phyloP scores from a whole-genome alignment of 2,329 filamentous ascomycete species.

The Hypoxylon sp. region DNA sequence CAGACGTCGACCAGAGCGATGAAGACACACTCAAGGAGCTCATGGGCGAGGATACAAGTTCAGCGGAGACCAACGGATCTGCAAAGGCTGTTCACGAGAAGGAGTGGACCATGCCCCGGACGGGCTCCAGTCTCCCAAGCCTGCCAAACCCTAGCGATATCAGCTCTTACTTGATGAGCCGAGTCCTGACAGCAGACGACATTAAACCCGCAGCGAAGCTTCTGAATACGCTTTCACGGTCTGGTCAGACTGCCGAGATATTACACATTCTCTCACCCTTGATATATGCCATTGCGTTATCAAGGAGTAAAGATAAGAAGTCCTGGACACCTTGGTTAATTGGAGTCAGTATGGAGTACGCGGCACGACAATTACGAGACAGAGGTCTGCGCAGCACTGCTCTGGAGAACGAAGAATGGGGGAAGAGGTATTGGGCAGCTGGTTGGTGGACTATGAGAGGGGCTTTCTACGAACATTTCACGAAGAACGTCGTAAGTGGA shows the following conservation, averaged over 20 bases:
- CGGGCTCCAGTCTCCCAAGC: slow-evolving; percentile 85
- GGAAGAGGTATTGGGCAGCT: slow-evolving; percentile 88
- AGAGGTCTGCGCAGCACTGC: slow-evolving; percentile 85
- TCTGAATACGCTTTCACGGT: slow-evolving; percentile 84
- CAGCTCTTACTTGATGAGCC: slow-evolving; percentile 86
- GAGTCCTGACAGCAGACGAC: slow-evolving; percentile 94
- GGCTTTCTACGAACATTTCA: slow-evolving; percentile 96
- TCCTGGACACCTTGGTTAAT: slow-evolving; percentile 94
- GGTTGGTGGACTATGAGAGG: slow-evolving; percentile 97
- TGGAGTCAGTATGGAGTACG: slow-evolving; percentile 87
- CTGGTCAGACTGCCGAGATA: slow-evolving; percentile 84
- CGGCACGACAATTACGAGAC: slow-evolving; percentile 84
- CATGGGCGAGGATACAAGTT: slow-evolving; percentile 57
- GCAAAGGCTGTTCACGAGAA: slow-evolving; percentile 67
- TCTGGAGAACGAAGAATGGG: slow-evolving; percentile 91
- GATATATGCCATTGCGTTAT: slow-evolving; percentile 86
- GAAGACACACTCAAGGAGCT: slow-evolving; percentile 57
- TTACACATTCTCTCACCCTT: slow-evolving; percentile 92
- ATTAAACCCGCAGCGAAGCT: slow-evolving; percentile 92
- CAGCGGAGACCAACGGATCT: slow-evolving; percentile 60
- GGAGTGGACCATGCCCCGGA: slow-evolving; percentile 95
- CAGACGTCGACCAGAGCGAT: slow-evolving; percentile 66
- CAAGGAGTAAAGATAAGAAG: slow-evolving; percentile 78
- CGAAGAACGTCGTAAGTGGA: slow-evolving; percentile 79
- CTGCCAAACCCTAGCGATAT: slow-evolving; percentile 87